Base-by-base conservation (phyloP, 2,329 filamentous ascomycete genomes). In the Fusarium sp. region DNA sequence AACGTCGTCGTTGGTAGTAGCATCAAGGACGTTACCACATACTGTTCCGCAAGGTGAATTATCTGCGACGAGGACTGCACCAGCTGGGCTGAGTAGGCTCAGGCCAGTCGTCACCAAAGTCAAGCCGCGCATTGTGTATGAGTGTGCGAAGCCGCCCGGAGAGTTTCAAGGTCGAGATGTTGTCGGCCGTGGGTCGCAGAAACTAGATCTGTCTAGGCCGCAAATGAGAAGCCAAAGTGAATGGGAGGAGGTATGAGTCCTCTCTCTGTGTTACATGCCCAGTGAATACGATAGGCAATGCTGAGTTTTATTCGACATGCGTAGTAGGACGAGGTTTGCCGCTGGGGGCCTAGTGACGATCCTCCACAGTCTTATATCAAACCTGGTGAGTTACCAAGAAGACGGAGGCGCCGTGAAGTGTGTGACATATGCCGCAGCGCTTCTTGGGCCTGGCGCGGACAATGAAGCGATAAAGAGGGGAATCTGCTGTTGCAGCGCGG, bases 11-110 rank as follows among this genome's bases (percentile, higher is more conserved):
- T 64, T 38, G 2, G 79, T 75, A 0, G 83, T 86, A 6, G 74
- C 65, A 11, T 76, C 73, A 34, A 83, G 76, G 5, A 82, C 79
- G 54, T 87, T 87, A 70, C 85, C 85, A 71, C 85, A 87, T 31
- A 77, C 73, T 25, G 74, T 72, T 32, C 75, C 72, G 73, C 85
- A 87, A 13, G 81, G 79, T 22, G 85, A 87, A 31, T 74, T 74
- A 0, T 76, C 65, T 0, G 81, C 74, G 39, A 83, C 81, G 29
- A 83, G 71, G 24, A 86, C 67, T 7, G 75, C 72, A 13, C 45
- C 58, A 10, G 54, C 67, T 4, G 58, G 45, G 6, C 64, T 51
- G 24, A 68, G 48, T 19, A 69, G 26, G 46, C 63, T 46, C 29
- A 72, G 38, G 41, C 38, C 65, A 26, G 67, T 61, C 34, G 68